A percentile compares a stretch with the other conserved stretches of the same genome.
Evolutionary conservation across 1,139 yeast species (phyloP).

Genomic region (Magnusiomyces clavatus): DNA sequence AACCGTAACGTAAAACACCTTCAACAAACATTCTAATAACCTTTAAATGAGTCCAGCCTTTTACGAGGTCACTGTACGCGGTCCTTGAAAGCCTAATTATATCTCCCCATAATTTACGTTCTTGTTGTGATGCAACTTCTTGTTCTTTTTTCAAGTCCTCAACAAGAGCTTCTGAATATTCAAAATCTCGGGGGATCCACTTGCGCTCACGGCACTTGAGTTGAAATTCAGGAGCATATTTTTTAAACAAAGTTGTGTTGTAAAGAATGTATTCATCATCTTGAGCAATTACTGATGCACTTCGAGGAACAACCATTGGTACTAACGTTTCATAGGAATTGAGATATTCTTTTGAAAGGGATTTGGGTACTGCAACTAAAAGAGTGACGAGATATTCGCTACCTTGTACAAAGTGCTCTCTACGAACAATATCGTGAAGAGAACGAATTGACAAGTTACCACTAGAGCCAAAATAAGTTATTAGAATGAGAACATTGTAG

Average conservation of each 20-base stretch:
- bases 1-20: conserved; percentile 83
- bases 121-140: conserved; percentile 65
- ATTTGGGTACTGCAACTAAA: conserved; percentile 79
- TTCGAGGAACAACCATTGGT: conserved; percentile 84
- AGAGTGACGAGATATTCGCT: conserved; percentile 82
- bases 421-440: conserved; percentile 78
- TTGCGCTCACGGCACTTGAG: conserved; percentile 72
- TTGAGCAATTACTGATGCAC: conserved; percentile 59
- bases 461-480: conserved; percentile 13
- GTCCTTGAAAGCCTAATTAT: conserved; percentile 75
- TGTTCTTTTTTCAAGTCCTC: conserved; percentile 70
- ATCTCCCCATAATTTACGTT: conserved; percentile 68
- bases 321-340: conserved; percentile 67
- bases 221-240: conserved; percentile 61
- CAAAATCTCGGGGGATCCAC: conserved; percentile 91
- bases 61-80: conserved; percentile 77
- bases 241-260: conserved; percentile 79
- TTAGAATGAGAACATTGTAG: neutral
- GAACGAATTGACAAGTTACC: conserved; percentile 92
- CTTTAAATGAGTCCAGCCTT: conserved; percentile 86
- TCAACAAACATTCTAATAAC: conserved; percentile 53
- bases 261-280: conserved; percentile 71
- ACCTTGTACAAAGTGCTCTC: conserved; percentile 74
- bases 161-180: conserved; percentile 71
- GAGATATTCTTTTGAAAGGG: conserved; percentile 51